Evolutionary conservation across 305 asterid genomes (phyloP).

Genomic region (Fraxinus greggii): DNA sequence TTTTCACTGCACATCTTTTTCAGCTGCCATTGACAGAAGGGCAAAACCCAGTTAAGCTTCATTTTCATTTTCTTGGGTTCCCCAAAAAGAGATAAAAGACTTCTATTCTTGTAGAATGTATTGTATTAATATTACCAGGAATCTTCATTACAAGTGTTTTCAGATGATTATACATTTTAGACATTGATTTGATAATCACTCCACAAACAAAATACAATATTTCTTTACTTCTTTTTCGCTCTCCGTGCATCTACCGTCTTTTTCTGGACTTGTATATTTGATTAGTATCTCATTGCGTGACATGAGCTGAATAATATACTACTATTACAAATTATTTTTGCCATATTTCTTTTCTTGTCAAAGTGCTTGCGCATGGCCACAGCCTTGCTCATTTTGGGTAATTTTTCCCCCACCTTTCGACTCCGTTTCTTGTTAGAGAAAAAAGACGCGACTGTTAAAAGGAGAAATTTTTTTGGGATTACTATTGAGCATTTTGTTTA

Average conservation of each 20-base stretch:
- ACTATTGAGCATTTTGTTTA: constrained; percentile 24
- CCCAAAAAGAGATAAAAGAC: constrained; percentile 12
- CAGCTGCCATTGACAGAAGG: constrained; percentile 35
- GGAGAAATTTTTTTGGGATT: constrained; percentile 6
- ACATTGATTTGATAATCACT: constrained; percentile 24
- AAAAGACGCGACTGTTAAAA: constrained; percentile 29
- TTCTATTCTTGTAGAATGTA: constrained; percentile 15
- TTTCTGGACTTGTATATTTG: constrained; percentile 33
- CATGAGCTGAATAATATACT: constrained; percentile 16
- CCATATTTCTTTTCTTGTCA: constrained; percentile 37
- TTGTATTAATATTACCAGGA: constrained; percentile 22
- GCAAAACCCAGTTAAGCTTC: constrained; percentile 11
- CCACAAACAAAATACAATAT: constrained; percentile 18
- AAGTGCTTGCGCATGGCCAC: constrained; percentile 36
- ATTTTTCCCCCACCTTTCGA: constrained; percentile 24
- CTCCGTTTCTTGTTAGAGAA: constrained; percentile 23
- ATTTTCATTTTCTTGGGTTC: constrained; percentile 26
- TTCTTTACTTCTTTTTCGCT: constrained; percentile 34
- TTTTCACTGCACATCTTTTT: constrained; percentile 58
- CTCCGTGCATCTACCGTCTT: constrained; percentile 41
- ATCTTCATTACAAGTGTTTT: constrained; percentile 10
- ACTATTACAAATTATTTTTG: constrained; percentile 20
- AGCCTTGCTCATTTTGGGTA: constrained; percentile 28
- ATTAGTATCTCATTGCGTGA: constrained; percentile 34
- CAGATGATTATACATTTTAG: constrained; percentile 18